These are phyloP conservation scores for Trichoderma sp. DNA, from an alignment of 2,329 filamentous ascomycete genomes.

Conservation along the genomic window DNA sequence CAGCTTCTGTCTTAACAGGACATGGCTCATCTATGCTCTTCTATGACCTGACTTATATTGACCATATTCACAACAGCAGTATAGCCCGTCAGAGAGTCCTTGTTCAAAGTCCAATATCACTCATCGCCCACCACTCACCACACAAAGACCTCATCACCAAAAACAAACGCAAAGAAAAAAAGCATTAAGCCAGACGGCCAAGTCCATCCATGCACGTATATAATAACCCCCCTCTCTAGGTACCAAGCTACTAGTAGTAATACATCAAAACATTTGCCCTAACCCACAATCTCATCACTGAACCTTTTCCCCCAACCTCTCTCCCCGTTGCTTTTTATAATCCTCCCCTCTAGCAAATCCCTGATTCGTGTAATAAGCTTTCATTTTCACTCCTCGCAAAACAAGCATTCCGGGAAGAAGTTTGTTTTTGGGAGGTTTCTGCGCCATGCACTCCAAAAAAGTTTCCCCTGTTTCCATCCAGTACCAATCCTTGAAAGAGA, in stretches of 20 bases:
- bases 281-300: background rate
- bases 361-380: background rate
- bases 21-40: background rate
- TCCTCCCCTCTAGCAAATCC: background rate
- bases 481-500: constrained; percentile 1
- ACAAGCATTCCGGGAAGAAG: background rate
- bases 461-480: constrained; percentile 5
- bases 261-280: background rate
- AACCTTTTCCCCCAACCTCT: background rate
- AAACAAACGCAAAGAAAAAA: background rate
- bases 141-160: background rate
- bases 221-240: background rate
- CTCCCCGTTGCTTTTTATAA: background rate
- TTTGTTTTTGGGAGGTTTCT: background rate
- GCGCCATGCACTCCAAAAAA: constrained; percentile 12
- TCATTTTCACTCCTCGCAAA: background rate
- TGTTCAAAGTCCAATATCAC: background rate
- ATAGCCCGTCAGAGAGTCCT: background rate
- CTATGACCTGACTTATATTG: background rate
- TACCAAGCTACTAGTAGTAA: background rate
- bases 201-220: background rate
- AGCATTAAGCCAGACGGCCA: background rate
- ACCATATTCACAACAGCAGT: background rate
- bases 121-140: background rate
- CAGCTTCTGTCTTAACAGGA: background rate